Conservation (phyloP, 129 eudicot species). For the Centaurea solstitialis region DNA sequence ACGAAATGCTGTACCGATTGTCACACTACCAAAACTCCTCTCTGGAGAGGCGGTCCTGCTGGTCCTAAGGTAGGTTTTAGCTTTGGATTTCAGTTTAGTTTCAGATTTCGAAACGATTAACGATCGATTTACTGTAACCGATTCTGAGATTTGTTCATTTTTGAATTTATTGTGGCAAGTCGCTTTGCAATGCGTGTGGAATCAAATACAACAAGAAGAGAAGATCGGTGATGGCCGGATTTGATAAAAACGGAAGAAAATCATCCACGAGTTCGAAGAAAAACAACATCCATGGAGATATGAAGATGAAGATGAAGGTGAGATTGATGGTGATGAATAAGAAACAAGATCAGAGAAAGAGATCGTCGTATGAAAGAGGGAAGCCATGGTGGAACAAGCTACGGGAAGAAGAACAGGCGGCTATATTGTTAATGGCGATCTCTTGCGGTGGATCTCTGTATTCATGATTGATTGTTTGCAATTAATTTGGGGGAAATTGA, state of each 20-base stretch:
- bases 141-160: neutral
- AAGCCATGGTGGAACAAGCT: slow-evolving; percentile 48
- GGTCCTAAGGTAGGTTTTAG: slow-evolving; percentile 64
- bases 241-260: slow-evolving; percentile 35
- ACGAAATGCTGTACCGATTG: slow-evolving; percentile 55
- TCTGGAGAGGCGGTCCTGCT: slow-evolving; percentile 73
- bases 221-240: slow-evolving; percentile 47
- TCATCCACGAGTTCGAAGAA: neutral
- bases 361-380: slow-evolving; percentile 38
- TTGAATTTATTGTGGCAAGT: slow-evolving; percentile 28
- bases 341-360: slow-evolving; percentile 11
- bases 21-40: slow-evolving; percentile 63
- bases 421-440: slow-evolving; percentile 68
- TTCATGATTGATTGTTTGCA: no score
- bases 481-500: slow-evolving; percentile 26
- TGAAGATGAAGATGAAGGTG: slow-evolving; percentile 40
- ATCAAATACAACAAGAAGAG: slow-evolving; percentile 73
- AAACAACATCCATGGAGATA: slow-evolving; percentile 22
- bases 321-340: slow-evolving; percentile 43
- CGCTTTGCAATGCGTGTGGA: slow-evolving; percentile 83
- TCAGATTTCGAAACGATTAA: neutral
- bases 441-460: slow-evolving; percentile 69
- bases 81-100: neutral
- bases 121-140: neutral
- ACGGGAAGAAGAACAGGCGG: slow-evolving; percentile 77